Evolutionary conservation across 371 early-diverging fungal genomes (phyloP), one percentile per base, ranked within the genome.

Genomic region (Haplosporangium sp.): DNA sequence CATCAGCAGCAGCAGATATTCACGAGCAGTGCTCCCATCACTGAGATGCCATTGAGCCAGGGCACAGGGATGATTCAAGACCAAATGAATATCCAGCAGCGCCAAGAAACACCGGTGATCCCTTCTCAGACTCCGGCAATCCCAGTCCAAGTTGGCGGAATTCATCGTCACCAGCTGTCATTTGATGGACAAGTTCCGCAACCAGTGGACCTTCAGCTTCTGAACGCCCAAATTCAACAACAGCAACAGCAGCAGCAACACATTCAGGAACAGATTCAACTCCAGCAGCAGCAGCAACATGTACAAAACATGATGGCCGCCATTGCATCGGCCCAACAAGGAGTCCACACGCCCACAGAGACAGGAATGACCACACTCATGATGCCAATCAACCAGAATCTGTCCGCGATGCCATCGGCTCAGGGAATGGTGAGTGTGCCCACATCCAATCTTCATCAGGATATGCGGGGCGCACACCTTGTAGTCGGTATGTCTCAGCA

Each of bases 161-260:
- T 74, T 68, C 74, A 74, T 53, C 60, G 62, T n/a, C 74, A 63
- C 21, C 74, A 74, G 40, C 61, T 64, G 9, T 74, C 74, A 6
- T 54, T 68, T 21, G 74, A 74, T 46, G 74, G 74, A 5, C 60
- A 59, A 13, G 53, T 68, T 1, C 55, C 66, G 0, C 54, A 64
- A 18, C 18, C 61, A 13, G 46, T 74, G 45, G 74, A 68, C 45
- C 36, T 74, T 36, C 74, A 73, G 23, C 18, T 68, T n/a, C 45
- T 74, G 36, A 74, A 52, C 11, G 74, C 65, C 6, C 74, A 74
- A 21, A 54, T 74, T 36, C 74, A 74, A 48, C 74, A 74, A 16
- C 74, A 69, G 20, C 65, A 72, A 18, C 64, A 57, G n/a, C 67
- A 61, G n/a, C 55, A 64, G 23, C 47, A 46, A 18, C 57, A 56